A percentile compares a stretch with the other conserved stretches of the same genome.
phyloP scores from a whole-genome alignment of 2,329 filamentous ascomycete species.

The Apiospora saccharicola region DNA sequence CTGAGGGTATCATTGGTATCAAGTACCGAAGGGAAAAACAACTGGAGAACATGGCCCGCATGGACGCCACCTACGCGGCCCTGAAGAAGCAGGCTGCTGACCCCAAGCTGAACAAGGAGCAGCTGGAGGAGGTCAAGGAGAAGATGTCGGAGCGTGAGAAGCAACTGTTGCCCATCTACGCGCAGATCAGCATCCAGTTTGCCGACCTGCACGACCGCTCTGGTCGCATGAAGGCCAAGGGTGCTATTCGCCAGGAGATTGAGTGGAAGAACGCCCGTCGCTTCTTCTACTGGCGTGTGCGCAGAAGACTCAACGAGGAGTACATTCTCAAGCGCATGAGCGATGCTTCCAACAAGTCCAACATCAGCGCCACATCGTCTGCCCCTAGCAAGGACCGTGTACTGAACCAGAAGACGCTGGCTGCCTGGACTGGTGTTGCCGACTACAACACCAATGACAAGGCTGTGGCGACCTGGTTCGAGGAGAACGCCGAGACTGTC shows the following conservation, averaged over 20 bases:
- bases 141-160: slow-evolving; percentile 88
- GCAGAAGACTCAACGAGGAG: slow-evolving; percentile 95
- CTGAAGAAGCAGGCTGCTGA: slow-evolving; percentile 81
- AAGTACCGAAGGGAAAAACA: slow-evolving; percentile 98
- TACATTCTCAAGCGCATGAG: slow-evolving; percentile 92
- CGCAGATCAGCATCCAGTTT: slow-evolving; percentile 95
- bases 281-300: slow-evolving; percentile 99
- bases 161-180: slow-evolving; percentile 88
- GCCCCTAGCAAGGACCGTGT: slow-evolving; percentile 47
- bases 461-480: slow-evolving; percentile 92
- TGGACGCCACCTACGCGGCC: slow-evolving; percentile 82
- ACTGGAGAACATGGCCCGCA: slow-evolving; percentile 94
- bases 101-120: slow-evolving; percentile 72
- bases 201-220: slow-evolving; percentile 97
- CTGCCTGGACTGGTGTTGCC: slow-evolving; percentile 81
- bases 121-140: slow-evolving; percentile 80
- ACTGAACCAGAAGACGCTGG: slow-evolving; percentile 75
- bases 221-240: slow-evolving; percentile 98
- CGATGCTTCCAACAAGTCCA: slow-evolving; percentile 44
- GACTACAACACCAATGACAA: slow-evolving; percentile 82
- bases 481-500: slow-evolving; percentile 87
- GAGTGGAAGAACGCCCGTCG: slow-evolving; percentile 89
- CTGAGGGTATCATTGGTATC: slow-evolving; percentile 97
- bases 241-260: slow-evolving; percentile 83
- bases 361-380: slow-evolving; percentile 42